A percentile compares a stretch with the other conserved stretches of the same genome.
Conservation (phyloP, 768 basidiomycete genomes). For the Mrakia blollopis region DNA sequence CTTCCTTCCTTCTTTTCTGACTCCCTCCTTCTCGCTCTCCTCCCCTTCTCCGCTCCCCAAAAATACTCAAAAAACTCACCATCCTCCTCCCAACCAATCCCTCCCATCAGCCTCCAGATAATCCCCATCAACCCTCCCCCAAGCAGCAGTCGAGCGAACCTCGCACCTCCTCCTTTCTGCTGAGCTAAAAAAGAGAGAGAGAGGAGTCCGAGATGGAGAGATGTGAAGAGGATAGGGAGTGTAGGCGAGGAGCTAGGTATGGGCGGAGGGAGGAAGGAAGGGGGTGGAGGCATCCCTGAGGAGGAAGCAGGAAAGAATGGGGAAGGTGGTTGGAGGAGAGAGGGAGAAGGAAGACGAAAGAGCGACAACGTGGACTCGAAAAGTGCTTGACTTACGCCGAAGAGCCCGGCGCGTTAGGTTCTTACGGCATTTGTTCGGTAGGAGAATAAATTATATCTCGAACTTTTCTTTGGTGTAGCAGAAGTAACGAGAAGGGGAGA, state of each 20-base stretch:
- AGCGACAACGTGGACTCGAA: no score
- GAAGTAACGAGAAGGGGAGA: no score
- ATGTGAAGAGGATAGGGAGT: background rate
- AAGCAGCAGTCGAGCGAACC: background rate
- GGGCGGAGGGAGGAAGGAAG: background rate
- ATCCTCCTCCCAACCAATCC: background rate
- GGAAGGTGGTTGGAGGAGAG: background rate
- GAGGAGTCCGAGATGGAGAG: background rate
- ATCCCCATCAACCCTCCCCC: background rate
- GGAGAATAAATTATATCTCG: no score
- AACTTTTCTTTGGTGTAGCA: no score
- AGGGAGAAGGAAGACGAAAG: no score
- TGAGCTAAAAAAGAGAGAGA: background rate
- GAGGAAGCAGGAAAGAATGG: background rate
- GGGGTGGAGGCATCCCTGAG: background rate
- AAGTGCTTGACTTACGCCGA: no score
- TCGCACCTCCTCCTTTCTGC: background rate
- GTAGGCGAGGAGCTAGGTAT: background rate
- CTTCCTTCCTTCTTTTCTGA: background rate
- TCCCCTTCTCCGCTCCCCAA: background rate
- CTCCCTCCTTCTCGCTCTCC: background rate
- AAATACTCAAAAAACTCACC: background rate
- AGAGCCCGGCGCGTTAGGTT: no score
- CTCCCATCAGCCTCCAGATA: background rate
- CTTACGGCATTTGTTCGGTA: no score